phyloP scores from a whole-genome alignment of 768 basidiomycete genomes.

The Rhodotorula diobovata region DNA sequence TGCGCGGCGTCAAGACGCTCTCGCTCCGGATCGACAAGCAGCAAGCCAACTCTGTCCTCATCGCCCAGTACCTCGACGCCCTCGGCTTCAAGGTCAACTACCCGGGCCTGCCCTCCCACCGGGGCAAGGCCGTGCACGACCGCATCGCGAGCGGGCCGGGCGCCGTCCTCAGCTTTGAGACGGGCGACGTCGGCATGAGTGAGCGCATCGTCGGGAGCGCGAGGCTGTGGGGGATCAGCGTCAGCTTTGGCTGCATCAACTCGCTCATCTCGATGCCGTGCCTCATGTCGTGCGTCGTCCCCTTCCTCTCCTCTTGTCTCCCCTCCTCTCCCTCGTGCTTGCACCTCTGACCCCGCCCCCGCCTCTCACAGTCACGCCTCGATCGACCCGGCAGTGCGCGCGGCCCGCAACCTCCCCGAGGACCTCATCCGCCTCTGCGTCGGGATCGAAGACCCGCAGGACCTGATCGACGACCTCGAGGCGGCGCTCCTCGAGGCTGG shows the following conservation, averaged over 20 bases:
- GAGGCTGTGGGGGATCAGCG: constrained; percentile 92
- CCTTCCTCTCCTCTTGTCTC: background rate
- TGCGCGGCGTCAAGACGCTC: constrained; percentile 92
- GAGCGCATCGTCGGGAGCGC: constrained; percentile 90
- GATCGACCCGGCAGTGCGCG: constrained; percentile 89
- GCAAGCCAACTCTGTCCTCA: constrained; percentile 70
- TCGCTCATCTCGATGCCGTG: constrained; percentile 98
- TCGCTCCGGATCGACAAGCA: constrained; percentile 94
- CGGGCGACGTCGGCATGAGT: constrained; percentile 81
- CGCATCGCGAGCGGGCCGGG: constrained; percentile 86
- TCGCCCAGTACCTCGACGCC: constrained; percentile 75
- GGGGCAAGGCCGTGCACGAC: constrained; percentile 79
- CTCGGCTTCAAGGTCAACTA: constrained; percentile 90
- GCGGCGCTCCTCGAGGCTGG: constrained; percentile 86
- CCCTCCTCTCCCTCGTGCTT: background rate
- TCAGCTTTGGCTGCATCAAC: constrained; percentile 97
- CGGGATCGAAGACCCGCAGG: constrained; percentile 90
- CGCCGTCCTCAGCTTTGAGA: constrained; percentile 90
- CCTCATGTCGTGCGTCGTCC: constrained; percentile 85
- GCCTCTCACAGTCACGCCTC: constrained; percentile 72
- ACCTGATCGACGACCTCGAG: constrained; percentile 92
- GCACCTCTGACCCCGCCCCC: background rate
- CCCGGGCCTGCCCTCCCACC: constrained; percentile 78
- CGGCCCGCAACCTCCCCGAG: constrained; percentile 95
- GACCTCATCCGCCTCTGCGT: constrained; percentile 96